Evolutionary conservation across 2,329 filamentous ascomycete genomes (phyloP).

Genomic region (Bipolaris bicolor): DNA sequence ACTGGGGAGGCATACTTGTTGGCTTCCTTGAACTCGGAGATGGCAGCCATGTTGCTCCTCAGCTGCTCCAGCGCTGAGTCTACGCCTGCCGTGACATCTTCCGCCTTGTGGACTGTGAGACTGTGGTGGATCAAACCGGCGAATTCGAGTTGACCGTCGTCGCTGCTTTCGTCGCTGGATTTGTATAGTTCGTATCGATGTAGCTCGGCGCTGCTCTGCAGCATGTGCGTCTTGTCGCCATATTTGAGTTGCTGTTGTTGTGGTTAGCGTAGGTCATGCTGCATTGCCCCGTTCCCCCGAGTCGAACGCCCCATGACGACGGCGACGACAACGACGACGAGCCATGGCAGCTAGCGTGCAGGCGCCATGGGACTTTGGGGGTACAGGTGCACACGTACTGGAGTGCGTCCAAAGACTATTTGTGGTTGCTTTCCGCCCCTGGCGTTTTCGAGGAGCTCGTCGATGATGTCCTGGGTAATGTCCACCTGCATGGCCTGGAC

Average conservation of each 20-base stretch:
- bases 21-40: conserved; percentile 66
- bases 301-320: conserved; percentile 15
- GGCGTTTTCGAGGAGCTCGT: conserved; percentile 49
- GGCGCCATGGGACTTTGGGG: conserved; percentile 7
- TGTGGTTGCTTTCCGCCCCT: conserved; percentile 47
- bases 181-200: conserved; percentile 65
- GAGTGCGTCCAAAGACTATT: conserved; percentile 48
- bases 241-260: conserved; percentile 59
- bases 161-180: conserved; percentile 45
- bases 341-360: conserved; percentile 11
- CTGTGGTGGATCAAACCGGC: conserved; percentile 64
- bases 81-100: conserved; percentile 61
- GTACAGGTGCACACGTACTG: conserved; percentile 42
- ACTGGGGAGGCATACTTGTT: conserved; percentile 57
- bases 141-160: conserved; percentile 55
- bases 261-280: conserved; percentile 39
- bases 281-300: conserved; percentile 17
- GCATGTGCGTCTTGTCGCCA: conserved; percentile 62
- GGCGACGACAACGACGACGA: conserved; percentile 11
- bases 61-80: conserved; percentile 66
- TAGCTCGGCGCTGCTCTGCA: conserved; percentile 60
- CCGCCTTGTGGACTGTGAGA: conserved; percentile 60
- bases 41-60: conserved; percentile 64
- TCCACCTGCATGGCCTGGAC: conserved; percentile 52
- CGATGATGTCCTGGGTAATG: conserved; percentile 49